Conservation (phyloP, 2,329 filamentous ascomycete species). For the Tolypocladium nubicola region DNA sequence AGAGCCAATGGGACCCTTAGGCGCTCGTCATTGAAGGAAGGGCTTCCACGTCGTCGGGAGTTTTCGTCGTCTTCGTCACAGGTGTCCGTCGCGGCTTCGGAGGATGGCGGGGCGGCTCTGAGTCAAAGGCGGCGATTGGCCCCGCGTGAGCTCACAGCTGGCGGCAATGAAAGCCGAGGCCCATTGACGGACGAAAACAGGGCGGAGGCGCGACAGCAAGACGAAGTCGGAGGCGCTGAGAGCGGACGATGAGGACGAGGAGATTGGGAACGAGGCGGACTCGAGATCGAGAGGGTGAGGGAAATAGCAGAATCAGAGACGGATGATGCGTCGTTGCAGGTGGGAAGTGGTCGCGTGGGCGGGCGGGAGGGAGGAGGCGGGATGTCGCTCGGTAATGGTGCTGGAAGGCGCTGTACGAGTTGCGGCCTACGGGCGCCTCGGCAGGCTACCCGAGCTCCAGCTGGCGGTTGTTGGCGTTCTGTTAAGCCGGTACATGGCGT, state of each 20-base stretch:
- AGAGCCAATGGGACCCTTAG: not conserved
- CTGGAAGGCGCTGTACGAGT: no score
- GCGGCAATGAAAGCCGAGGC: constrained; percentile 6
- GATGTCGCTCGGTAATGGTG: not conserved
- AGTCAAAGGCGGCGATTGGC: constrained; percentile 11
- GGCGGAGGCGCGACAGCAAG: not conserved
- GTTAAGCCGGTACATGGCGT: not conserved
- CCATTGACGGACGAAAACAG: not conserved
- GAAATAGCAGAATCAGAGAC: not conserved
- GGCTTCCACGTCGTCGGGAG: not conserved
- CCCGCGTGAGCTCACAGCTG: constrained; percentile 6
- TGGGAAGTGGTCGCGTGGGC: not conserved
- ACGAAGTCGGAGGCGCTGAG: not conserved
- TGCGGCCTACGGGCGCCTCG: no score
- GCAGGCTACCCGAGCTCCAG: no score
- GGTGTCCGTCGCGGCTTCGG: constrained; percentile 5
- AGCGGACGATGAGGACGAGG: not conserved
- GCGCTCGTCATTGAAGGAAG: not conserved
- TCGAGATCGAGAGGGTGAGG: not conserved
- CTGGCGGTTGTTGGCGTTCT: not conserved
- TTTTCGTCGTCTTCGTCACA: not conserved
- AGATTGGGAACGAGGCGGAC: not conserved
- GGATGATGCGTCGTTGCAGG: not conserved
- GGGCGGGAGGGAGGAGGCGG: not conserved
- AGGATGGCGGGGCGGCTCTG: constrained; percentile 9